Percentiles rank a stretch among this genome's conserved stretches.
phyloP scores from a whole-genome alignment of 225 moss, liverwort and hornwort species.

The Pleurozium schreberi region DNA sequence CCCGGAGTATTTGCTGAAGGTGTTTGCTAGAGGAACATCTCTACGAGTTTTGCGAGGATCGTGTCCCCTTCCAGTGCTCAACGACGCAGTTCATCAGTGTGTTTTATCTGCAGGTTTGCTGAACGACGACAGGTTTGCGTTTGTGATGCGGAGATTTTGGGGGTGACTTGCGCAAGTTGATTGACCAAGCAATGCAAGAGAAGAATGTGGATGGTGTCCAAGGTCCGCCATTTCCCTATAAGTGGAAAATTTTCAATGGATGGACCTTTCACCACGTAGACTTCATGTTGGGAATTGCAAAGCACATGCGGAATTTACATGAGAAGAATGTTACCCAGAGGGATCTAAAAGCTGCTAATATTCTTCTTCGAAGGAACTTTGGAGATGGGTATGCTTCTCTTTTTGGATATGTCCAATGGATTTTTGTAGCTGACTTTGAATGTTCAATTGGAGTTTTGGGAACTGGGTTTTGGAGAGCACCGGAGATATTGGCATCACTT shows the following conservation, averaged over 20 bases:
- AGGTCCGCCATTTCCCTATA: not conserved
- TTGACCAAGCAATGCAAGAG: not conserved
- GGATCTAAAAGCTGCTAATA: not conserved
- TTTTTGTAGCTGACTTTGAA: not conserved
- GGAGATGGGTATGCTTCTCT: too few species aligned
- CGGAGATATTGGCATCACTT: not conserved
- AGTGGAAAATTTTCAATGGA: not conserved
- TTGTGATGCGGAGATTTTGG: fast-evolving
- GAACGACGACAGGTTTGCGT: not conserved
- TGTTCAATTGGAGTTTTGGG: not conserved
- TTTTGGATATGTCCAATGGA: too few species aligned
- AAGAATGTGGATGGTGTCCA: not conserved
- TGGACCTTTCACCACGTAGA: fast-evolving
- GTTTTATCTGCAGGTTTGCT: fast-evolving
- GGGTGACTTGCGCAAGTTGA: not conserved
- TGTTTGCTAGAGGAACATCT: not conserved
- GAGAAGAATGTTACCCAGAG: fast-evolving
- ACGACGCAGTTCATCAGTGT: fast-evolving
- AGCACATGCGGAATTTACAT: fast-evolving
- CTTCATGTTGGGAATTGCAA: not conserved
- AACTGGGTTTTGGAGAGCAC: not conserved
- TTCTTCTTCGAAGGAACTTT: not conserved
- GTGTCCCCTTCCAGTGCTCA: not conserved
- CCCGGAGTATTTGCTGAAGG: fast-evolving
- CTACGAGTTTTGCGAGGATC: fast-evolving